These are phyloP conservation scores for Verticillium isaacii DNA, from an alignment of 2,329 filamentous ascomycete genomes.

Conservation along the genomic window DNA sequence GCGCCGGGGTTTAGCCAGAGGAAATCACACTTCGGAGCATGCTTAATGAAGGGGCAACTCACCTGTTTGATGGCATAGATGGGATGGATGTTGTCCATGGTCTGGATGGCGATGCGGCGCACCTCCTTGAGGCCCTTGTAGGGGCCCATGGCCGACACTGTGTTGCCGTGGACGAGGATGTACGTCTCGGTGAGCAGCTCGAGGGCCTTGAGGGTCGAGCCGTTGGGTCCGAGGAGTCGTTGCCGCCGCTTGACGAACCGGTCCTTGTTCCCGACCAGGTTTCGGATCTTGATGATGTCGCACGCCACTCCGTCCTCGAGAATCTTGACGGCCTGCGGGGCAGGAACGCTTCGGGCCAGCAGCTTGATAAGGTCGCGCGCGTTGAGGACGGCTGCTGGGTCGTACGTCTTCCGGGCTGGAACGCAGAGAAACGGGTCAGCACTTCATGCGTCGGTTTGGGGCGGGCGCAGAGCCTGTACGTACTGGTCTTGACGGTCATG, in stretches of 20 bases:
- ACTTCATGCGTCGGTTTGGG: too few relatives aligned
- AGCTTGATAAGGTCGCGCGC: constrained; percentile 93
- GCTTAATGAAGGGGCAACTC: background rate
- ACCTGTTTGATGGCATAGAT: constrained; percentile 64
- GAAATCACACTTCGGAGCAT: too few relatives aligned
- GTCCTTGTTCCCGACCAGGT: constrained; percentile 87
- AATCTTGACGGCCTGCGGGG: constrained; percentile 90
- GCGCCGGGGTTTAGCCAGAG: constrained; percentile 20
- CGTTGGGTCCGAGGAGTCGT: constrained; percentile 84
- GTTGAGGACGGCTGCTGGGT: constrained; percentile 89
- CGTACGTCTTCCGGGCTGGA: constrained; percentile 66
- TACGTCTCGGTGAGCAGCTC: constrained; percentile 90
- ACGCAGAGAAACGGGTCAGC: background rate
- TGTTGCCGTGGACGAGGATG: constrained; percentile 94
- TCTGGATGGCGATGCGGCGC: constrained; percentile 84
- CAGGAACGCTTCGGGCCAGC: constrained; percentile 84
- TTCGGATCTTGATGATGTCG: constrained; percentile 95
- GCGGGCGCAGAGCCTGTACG: constrained; percentile 47
- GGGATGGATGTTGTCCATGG: constrained; percentile 95
- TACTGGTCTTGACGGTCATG: constrained; percentile 95
- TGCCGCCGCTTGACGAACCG: constrained; percentile 93
- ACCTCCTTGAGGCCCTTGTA: constrained; percentile 94
- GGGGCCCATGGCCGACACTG: constrained; percentile 84
- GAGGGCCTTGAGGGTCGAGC: constrained; percentile 88
- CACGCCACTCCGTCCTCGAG: constrained; percentile 87